Percentiles rank a stretch among this genome's conserved stretches.
Conservation (phyloP, 1,139 yeast species). For the Pneumocystis wakefieldiae region DNA sequence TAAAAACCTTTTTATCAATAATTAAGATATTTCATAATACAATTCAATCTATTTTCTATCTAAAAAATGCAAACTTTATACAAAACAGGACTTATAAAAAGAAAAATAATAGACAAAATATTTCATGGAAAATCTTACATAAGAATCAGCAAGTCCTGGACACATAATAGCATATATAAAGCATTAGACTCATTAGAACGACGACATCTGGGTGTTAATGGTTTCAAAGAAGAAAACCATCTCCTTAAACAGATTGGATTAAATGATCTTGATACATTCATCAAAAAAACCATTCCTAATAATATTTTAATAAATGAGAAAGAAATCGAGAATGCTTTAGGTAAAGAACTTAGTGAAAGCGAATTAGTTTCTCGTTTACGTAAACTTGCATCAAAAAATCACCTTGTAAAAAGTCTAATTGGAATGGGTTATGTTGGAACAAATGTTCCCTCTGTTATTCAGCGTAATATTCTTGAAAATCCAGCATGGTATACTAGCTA, state of each 20-base stretch:
- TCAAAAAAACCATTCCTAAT: slow-evolving; percentile 59
- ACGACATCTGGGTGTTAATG: neutral
- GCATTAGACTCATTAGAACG: neutral
- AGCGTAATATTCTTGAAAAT: slow-evolving; percentile 75
- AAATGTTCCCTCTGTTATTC: slow-evolving; percentile 76
- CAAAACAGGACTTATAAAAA: neutral
- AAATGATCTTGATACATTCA: slow-evolving; percentile 52
- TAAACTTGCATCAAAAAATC: slow-evolving; percentile 60
- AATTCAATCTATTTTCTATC: no score
- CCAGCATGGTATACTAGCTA: slow-evolving; percentile 99
- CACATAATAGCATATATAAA: neutral
- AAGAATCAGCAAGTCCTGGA: neutral
- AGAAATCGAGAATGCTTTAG: neutral
- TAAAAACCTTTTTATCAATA: no score
- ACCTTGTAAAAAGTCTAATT: slow-evolving; percentile 54
- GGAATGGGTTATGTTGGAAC: slow-evolving; percentile 96
- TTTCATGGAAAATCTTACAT: neutral
- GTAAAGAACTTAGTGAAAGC: slow-evolving; percentile 56
- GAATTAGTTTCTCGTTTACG: slow-evolving; percentile 60
- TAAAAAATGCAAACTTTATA: neutral
- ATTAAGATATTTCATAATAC: no score
- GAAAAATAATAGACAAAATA: neutral
- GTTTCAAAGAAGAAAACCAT: neutral
- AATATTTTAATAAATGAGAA: slow-evolving; percentile 42
- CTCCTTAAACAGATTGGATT: slow-evolving; percentile 45